Conservation (phyloP, 2,329 filamentous ascomycete species). For the Stagonosporopsis tanaceti region DNA sequence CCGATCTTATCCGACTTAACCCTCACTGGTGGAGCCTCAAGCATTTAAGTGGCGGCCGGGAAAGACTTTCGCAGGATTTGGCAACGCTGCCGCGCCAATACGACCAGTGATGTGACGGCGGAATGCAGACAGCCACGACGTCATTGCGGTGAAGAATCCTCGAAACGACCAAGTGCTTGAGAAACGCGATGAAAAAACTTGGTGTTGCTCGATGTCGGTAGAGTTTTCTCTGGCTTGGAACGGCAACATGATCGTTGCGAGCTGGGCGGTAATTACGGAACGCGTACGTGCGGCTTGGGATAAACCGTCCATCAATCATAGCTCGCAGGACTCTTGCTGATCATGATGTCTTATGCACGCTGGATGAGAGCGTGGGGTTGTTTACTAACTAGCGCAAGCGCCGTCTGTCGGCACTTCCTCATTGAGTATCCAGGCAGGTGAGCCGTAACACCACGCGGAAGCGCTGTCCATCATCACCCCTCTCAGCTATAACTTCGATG, state of each 20-base stretch:
- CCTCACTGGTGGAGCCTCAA: constrained; percentile 25
- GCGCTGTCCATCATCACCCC: constrained; percentile 16
- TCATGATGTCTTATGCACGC: constrained; percentile 12
- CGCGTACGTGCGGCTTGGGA: constrained; percentile 11
- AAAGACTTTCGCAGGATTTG: constrained; percentile 20
- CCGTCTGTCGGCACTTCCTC: constrained; percentile 9
- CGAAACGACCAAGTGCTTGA: constrained; percentile 11
- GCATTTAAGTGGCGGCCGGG: constrained; percentile 25
- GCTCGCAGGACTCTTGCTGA: constrained; percentile 11
- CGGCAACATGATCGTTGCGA: not conserved
- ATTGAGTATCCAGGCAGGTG: constrained; percentile 8
- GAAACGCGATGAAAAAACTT: constrained; percentile 7
- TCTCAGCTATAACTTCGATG: constrained; percentile 10
- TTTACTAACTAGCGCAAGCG: constrained; percentile 14
- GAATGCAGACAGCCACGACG: constrained; percentile 22
- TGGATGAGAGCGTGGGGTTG: constrained; percentile 12
- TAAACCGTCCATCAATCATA: constrained; percentile 15
- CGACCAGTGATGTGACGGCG: constrained; percentile 11
- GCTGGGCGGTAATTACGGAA: constrained; percentile 15
- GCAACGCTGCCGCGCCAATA: constrained; percentile 24
- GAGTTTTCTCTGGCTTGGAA: constrained; percentile 5
- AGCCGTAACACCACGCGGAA: constrained; percentile 12
- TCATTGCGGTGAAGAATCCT: constrained; percentile 21
- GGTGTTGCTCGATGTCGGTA: constrained; percentile 2
- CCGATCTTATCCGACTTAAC: constrained; percentile 35